These are phyloP conservation scores for Cyclotella sp. DNA, from an alignment of 108 stramenopile species.

Conservation along the genomic window DNA sequence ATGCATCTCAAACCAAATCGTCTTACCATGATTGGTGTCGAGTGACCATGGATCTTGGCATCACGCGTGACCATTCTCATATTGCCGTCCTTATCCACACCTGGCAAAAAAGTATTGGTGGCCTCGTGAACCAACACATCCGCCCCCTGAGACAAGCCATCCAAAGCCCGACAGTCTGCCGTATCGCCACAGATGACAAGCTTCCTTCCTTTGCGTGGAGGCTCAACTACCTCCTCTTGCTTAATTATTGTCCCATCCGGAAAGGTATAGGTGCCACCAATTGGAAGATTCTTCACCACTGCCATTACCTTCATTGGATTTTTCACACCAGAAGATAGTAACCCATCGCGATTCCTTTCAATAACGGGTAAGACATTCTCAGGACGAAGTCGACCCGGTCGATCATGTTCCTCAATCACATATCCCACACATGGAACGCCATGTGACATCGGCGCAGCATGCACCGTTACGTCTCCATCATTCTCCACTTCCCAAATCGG, in stretches of 20 bases:
- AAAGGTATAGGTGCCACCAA: conserved; percentile 81
- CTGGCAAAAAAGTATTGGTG: conserved; percentile 81
- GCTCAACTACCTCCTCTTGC: conserved; percentile 85
- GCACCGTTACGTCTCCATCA: conserved; percentile 80
- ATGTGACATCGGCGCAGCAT: conserved; percentile 95
- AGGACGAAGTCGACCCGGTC: conserved; percentile 81
- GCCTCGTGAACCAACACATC: conserved; percentile 93
- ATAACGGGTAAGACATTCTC: conserved; percentile 85
- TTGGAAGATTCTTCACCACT: conserved; percentile 79
- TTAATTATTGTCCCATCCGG: conserved; percentile 90
- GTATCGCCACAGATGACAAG: conserved; percentile 96
- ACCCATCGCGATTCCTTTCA: conserved; percentile 69
- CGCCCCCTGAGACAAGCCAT: conserved; percentile 69
- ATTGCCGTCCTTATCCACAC: conserved; percentile 73
- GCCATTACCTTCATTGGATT: conserved; percentile 89
- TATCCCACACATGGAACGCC: conserved; percentile 95
- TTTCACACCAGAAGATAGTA: conserved; percentile 71
- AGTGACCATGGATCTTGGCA: conserved; percentile 86
- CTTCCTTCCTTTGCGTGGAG: conserved; percentile 85
- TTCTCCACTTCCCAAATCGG: conserved; percentile 88
- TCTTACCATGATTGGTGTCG: conserved; percentile 76
- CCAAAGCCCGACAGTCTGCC: conserved; percentile 69
- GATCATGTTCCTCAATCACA: conserved; percentile 82
- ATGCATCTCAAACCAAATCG: background rate
- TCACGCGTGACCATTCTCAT: conserved; percentile 63